Base-by-base conservation (phyloP, 768 basidiomycete species). In the Leccinum broughii region DNA sequence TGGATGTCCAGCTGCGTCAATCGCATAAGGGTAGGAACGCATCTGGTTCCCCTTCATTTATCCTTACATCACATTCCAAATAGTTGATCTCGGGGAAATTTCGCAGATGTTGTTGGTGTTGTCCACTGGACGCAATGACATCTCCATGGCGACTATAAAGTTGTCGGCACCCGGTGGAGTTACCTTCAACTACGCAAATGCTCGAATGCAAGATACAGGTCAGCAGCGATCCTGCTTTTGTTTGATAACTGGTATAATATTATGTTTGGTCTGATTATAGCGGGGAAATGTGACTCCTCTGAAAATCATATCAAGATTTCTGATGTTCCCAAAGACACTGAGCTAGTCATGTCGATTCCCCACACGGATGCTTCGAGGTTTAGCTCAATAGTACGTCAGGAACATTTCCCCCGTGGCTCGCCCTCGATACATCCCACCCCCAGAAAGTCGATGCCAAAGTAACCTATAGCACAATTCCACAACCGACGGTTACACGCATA, bases 391-490 rank as follows among this genome's bases (percentile, higher is more conserved):
- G 90, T 90, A 68, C 46, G 84, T 73, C 17, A 13, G 17, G 34
- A 30, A 32, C 51, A 14, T 55, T 56, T 56, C 26, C 7, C 56
- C 22, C 22, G 8, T 34, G 37, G n/a, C 48, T 46, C 24, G 48
- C n/a, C 6, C 15, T 53, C 65, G 53, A 58, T 55, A 50, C 39
- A 51, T 11, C 20, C 44, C 22, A 22, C 54, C n/a, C 41, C 51
- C 55, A 91, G 90, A 86, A 89, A 88, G 81, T 94, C 30, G 78
- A 79, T 11, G 70, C 90, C 46, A 79, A 81, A 35, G 81, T 90
- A 17, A 84, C 87, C 54, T 98, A 97, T 72, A 77, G 73, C 6
- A 90, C 91, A 0, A 68, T 66, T 6, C 64, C 76, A 1, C 83
- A 89, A 60, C 81, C 86, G 1, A 74, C 74, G 3, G 64, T 88